phyloP scores from a whole-genome alignment of 2,329 filamentous ascomycete species.

The Aspergillaceae sp. region DNA sequence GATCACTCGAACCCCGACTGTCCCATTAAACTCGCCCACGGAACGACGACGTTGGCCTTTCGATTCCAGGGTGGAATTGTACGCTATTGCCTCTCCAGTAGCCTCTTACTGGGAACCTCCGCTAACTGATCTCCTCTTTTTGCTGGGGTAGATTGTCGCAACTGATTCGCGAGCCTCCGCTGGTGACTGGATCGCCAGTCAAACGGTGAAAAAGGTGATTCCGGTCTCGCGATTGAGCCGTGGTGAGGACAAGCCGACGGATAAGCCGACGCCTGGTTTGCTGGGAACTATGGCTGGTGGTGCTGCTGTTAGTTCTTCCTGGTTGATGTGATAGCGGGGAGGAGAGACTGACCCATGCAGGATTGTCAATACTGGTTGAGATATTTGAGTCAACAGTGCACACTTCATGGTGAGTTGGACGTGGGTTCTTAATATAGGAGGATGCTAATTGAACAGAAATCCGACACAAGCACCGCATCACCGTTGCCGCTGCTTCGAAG shows the following conservation, averaged over 20 bases:
- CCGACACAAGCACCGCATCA: slow-evolving; percentile 97
- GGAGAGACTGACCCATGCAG: slow-evolving; percentile 30
- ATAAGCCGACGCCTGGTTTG: slow-evolving; percentile 43
- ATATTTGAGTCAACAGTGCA: slow-evolving; percentile 98
- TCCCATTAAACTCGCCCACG: slow-evolving; percentile 99
- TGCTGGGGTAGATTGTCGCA: slow-evolving; percentile 61
- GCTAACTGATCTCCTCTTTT: no score
- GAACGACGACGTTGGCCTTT: slow-evolving; percentile 95
- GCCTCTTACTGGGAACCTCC: no score
- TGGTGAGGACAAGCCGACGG: slow-evolving; percentile 28
- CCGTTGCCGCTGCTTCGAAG: slow-evolving; percentile 92
- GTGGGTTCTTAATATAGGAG: not conserved
- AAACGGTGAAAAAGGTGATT: slow-evolving; percentile 99
- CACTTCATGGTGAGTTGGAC: slow-evolving; percentile 60
- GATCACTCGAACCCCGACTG: slow-evolving; percentile 94
- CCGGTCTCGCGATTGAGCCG: slow-evolving; percentile 34
- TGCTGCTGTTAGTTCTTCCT: slow-evolving; percentile 58
- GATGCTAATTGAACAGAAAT: slow-evolving; percentile 49
- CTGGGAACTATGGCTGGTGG: slow-evolving; percentile 97
- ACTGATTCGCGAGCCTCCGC: slow-evolving; percentile 96
- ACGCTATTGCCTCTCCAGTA: slow-evolving; percentile 10
- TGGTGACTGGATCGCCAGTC: slow-evolving; percentile 98
- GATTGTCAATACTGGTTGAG: slow-evolving; percentile 99
- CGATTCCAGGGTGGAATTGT: slow-evolving; percentile 91
- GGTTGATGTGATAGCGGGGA: not conserved